phyloP scores from a whole-genome alignment of 208 protist genomes.

The Phytomonas serpens region DNA sequence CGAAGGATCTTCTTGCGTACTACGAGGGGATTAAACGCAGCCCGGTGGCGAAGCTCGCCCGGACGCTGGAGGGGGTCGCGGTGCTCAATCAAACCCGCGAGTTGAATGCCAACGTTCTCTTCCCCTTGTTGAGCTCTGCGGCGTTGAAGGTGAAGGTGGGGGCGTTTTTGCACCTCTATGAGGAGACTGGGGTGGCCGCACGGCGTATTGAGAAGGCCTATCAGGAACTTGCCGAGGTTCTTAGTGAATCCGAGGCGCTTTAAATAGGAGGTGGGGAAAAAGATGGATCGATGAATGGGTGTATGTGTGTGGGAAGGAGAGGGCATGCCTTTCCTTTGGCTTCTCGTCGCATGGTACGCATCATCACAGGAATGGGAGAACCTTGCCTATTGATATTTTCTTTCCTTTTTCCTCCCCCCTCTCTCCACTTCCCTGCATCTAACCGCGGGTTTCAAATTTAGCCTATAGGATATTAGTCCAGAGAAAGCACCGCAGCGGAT shows the following conservation, averaged over 20 bases:
- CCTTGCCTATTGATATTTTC: background rate
- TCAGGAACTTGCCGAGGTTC: conserved; percentile 44
- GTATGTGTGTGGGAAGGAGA: conserved; percentile 4
- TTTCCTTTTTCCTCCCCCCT: conserved; percentile 19
- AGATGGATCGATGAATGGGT: conserved; percentile 2
- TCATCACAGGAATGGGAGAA: background rate
- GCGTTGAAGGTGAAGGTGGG: conserved; percentile 71
- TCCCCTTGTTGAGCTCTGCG: conserved; percentile 69
- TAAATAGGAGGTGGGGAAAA: conserved; percentile 14
- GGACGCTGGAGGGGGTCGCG: conserved; percentile 49
- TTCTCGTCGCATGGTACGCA: background rate
- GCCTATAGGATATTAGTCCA: background rate
- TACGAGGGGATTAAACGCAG: conserved; percentile 26
- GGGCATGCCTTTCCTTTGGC: background rate
- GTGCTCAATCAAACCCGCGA: conserved; percentile 71
- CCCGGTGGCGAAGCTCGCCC: conserved; percentile 38
- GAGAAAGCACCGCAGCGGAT: background rate
- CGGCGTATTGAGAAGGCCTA: conserved; percentile 52
- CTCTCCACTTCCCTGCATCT: too few relatives aligned
- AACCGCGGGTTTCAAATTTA: background rate
- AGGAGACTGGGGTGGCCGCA: conserved; percentile 49
- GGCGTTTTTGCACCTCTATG: conserved; percentile 70
- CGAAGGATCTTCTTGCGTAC: conserved; percentile 23
- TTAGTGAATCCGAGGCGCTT: conserved; percentile 36
- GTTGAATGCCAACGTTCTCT: conserved; percentile 50